These are phyloP conservation scores for Russula compacta DNA, from an alignment of 768 basidiomycete genomes.

Conservation along the genomic window DNA sequence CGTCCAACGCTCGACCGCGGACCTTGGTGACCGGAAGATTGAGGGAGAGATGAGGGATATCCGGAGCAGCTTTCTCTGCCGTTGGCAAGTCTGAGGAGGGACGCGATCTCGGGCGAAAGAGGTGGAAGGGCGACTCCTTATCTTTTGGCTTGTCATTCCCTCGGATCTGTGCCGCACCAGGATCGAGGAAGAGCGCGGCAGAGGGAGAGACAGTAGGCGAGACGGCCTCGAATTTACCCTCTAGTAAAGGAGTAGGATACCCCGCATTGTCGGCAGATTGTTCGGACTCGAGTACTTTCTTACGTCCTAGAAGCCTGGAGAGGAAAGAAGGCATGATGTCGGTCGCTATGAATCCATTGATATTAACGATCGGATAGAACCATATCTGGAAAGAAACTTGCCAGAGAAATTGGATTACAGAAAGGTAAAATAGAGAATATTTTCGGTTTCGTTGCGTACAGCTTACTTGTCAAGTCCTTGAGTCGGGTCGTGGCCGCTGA, in stretches of 20 bases:
- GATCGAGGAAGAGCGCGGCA: constrained; percentile 22
- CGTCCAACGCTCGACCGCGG: constrained; percentile 40
- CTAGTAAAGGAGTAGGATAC: constrained; percentile 44
- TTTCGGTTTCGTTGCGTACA: background rate
- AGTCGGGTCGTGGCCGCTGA: constrained; percentile 1
- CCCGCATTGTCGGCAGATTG: constrained; percentile 31
- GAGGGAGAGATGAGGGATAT: constrained; percentile 52
- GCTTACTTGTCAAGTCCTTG: background rate
- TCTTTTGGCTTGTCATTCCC: constrained; percentile 29
- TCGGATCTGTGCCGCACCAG: constrained; percentile 27
- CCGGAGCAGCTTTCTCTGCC: constrained; percentile 26
- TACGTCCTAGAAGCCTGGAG: constrained; percentile 70
- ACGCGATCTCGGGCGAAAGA: constrained; percentile 43
- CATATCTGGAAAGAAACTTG: background rate
- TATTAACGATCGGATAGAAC: background rate
- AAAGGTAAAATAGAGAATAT: background rate
- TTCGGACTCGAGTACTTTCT: constrained; percentile 47
- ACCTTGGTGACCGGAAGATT: constrained; percentile 48
- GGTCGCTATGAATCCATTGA: constrained; percentile 9
- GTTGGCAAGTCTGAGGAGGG: constrained; percentile 30
- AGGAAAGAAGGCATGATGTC: constrained; percentile 52
- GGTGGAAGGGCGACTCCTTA: constrained; percentile 36
- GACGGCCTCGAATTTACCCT: constrained; percentile 68
- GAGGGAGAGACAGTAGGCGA: constrained; percentile 38
- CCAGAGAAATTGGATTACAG: background rate